phyloP scores from a whole-genome alignment of 2,329 filamentous ascomycete genomes.

The Cadophora sp. region DNA sequence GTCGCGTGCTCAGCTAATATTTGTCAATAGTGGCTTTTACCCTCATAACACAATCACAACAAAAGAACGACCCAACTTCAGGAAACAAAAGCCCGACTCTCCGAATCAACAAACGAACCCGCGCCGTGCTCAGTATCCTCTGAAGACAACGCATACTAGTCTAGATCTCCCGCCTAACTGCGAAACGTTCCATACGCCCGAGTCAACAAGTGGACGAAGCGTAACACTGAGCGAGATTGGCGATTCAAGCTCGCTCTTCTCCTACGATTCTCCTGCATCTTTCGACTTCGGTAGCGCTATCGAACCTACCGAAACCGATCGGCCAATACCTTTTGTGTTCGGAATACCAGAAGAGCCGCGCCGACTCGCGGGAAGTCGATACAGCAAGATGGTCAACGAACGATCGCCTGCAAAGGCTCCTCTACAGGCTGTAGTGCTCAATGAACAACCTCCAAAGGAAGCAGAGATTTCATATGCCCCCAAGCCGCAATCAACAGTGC shows the following conservation, averaged over 20 bases:
- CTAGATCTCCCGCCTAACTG: conserved; percentile 17
- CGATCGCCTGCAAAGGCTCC: conserved; percentile 43
- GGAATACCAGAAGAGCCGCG: conserved; percentile 26
- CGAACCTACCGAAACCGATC: conserved; percentile 22
- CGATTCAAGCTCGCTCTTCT: conserved; percentile 44
- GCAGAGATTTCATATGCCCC: conserved; percentile 15
- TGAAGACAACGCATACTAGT: conserved; percentile 5
- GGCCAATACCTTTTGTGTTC: conserved; percentile 35
- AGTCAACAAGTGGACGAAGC: conserved; percentile 22
- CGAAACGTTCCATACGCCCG: conserved; percentile 17
- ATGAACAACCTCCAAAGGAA: conserved; percentile 33
- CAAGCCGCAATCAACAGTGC: conserved; percentile 27
- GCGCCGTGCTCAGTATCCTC: background rate
- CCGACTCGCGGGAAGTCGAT: background rate
- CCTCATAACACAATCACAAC: conserved; percentile 34
- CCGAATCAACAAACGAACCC: conserved; percentile 23
- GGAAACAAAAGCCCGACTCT: conserved; percentile 18
- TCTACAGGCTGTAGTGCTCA: conserved; percentile 33
- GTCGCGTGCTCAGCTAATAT: conserved; percentile 9
- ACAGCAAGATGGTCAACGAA: conserved; percentile 44
- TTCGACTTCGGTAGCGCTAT: conserved; percentile 29
- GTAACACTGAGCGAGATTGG: conserved; percentile 40
- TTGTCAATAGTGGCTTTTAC: conserved; percentile 30
- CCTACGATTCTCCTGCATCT: conserved; percentile 31
- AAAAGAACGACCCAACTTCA: conserved; percentile 27